phyloP scores from a whole-genome alignment of 768 basidiomycete genomes.

The Leucogyrophana mollusca region DNA sequence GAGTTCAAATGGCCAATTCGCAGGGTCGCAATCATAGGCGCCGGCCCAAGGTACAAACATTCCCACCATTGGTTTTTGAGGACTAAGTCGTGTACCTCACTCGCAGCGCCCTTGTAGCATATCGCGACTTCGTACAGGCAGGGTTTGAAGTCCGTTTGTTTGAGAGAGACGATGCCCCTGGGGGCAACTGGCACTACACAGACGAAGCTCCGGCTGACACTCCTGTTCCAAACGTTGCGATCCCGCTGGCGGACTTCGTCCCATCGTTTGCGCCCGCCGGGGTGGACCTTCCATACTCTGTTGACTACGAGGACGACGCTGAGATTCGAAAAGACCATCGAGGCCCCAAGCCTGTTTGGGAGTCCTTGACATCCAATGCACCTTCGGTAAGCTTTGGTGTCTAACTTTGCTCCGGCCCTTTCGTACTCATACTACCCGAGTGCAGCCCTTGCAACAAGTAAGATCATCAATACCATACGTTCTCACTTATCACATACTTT shows the following conservation, averaged over 20 bases:
- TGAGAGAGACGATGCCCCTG: slow-evolving; percentile 38
- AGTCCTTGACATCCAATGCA: slow-evolving; percentile 32
- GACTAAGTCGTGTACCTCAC: not conserved
- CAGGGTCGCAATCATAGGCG: slow-evolving; percentile 39
- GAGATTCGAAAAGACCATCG: slow-evolving; percentile 29
- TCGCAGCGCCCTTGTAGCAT: slow-evolving; percentile 34
- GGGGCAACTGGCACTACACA: slow-evolving; percentile 44
- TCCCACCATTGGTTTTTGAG: not conserved
- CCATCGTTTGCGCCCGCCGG: slow-evolving; percentile 36
- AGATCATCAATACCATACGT: not conserved
- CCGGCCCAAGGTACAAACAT: slow-evolving; percentile 36
- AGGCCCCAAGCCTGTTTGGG: slow-evolving; percentile 38
- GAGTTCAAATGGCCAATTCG: slow-evolving; percentile 37
- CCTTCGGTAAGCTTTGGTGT: slow-evolving; percentile 26
- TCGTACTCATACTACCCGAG: not conserved
- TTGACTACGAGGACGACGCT: slow-evolving; percentile 11
- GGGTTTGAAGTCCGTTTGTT: slow-evolving; percentile 37
- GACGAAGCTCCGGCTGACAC: slow-evolving; percentile 35
- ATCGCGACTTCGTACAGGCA: slow-evolving; percentile 33
- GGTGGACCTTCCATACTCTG: slow-evolving; percentile 19
- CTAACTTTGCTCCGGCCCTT: not conserved
- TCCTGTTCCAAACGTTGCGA: slow-evolving; percentile 34
- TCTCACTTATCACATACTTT: not conserved
- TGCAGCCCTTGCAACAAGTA: slow-evolving; percentile 18
- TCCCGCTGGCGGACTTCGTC: slow-evolving; percentile 31